Evolutionary conservation across 179 eudicot genomes (phyloP).

Genomic region (Carnegiea gigantea): DNA sequence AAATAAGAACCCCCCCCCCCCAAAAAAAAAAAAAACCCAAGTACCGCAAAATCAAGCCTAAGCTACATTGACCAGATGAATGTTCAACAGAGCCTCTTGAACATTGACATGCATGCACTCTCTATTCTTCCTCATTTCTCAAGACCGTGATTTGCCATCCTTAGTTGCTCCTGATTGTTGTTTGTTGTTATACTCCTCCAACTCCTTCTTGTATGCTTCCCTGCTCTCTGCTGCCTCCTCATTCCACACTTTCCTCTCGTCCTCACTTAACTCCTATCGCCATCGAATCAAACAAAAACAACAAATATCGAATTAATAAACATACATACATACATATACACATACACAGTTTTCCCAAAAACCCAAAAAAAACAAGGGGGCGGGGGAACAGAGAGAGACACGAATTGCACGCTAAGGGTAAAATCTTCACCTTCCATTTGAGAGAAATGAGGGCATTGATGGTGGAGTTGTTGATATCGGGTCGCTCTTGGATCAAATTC

Average conservation of each 20-base stretch:
- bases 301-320: background rate
- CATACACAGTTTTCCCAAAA: too few species aligned
- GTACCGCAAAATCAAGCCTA: too few species aligned
- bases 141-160: background rate
- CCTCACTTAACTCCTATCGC: conserved; percentile 67
- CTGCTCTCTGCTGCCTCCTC: conserved; percentile 67
- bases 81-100: conserved; percentile 25
- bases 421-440: conserved; percentile 76
- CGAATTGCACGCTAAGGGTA: background rate
- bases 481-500: conserved; percentile 51
- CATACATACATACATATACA: background rate
- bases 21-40: too few species aligned
- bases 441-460: conserved; percentile 65
- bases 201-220: conserved; percentile 78
- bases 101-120: background rate
- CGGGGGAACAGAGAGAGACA: too few species aligned
- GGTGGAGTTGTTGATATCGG: conserved; percentile 61
- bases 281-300: conserved; percentile 21
- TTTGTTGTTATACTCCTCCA: conserved; percentile 77
- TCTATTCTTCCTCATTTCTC: background rate
- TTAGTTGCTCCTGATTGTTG: conserved; percentile 11
- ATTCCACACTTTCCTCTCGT: conserved; percentile 71
- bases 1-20: too few species aligned
- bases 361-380: too few species aligned
- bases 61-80: too few species aligned